Conservation (phyloP, 2,329 filamentous ascomycete genomes). For the Botrytis tulipae region DNA sequence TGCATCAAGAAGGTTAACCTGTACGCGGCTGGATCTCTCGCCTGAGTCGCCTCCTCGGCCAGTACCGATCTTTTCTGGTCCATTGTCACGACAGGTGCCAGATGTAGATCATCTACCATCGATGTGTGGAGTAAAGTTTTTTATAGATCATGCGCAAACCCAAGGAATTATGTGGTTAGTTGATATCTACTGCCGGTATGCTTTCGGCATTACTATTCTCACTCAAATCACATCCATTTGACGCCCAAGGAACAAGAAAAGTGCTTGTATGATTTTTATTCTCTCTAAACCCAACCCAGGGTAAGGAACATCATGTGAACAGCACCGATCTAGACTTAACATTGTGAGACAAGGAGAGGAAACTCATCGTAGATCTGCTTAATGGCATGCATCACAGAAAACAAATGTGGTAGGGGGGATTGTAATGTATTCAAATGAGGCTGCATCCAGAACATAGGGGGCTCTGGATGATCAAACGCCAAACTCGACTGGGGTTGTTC, state of each 20-base stretch:
- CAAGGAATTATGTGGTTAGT: background rate
- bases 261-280: background rate
- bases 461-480: slow-evolving; percentile 10
- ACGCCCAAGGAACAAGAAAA: background rate
- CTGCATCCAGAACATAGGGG: slow-evolving; percentile 10
- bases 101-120: slow-evolving; percentile 6
- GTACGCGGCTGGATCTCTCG: slow-evolving; percentile 1
- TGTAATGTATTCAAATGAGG: slow-evolving; percentile 10
- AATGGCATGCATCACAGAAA: background rate
- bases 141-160: background rate
- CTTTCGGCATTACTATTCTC: background rate
- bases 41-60: background rate
- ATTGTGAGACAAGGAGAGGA: background rate
- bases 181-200: background rate
- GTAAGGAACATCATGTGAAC: too few relatives aligned
- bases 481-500: slow-evolving; percentile 24
- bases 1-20: background rate
- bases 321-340: too few relatives aligned
- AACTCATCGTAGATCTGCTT: background rate
- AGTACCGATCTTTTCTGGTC: background rate
- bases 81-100: background rate
- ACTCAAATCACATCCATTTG: background rate
- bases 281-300: background rate
- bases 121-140: background rate
- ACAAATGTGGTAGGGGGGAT: background rate